A percentile compares a stretch with the other conserved stretches of the same genome.
Evolutionary conservation across 495 filamentous ascomycete genomes (phyloP).

Genomic region (Neurospora sp.): DNA sequence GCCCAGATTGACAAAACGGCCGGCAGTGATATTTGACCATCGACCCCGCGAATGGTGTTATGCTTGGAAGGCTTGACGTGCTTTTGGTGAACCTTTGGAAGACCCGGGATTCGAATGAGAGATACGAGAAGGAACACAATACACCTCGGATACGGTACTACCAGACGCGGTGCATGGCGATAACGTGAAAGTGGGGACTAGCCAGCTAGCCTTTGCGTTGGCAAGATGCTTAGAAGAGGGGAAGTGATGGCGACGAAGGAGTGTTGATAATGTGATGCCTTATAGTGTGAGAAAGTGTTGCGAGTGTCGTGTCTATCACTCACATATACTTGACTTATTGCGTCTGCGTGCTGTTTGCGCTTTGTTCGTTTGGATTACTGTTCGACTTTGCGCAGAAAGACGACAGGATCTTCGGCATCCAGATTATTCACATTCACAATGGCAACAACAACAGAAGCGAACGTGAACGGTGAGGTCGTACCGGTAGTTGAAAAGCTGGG

Average conservation of each 20-base stretch:
- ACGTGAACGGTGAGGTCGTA: background rate
- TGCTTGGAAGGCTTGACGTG: background rate
- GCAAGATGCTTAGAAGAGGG: background rate
- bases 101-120: background rate
- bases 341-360: background rate
- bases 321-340: background rate
- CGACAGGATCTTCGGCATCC: background rate
- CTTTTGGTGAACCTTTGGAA: background rate
- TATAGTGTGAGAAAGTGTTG: background rate
- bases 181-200: background rate
- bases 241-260: background rate
- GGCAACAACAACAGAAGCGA: background rate
- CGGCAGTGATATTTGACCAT: background rate
- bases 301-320: background rate
- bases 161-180: background rate
- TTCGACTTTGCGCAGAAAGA: background rate
- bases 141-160: background rate
- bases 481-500: constrained; percentile 2
- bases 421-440: background rate
- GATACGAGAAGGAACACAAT: background rate
- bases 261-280: background rate
- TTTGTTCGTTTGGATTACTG: background rate
- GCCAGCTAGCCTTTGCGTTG: too few species aligned
- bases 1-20: background rate
- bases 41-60: constrained; percentile 7